Evolutionary conservation across 352 stramenopile species (phyloP).

Genomic region (Globisporangium paddicum): DNA sequence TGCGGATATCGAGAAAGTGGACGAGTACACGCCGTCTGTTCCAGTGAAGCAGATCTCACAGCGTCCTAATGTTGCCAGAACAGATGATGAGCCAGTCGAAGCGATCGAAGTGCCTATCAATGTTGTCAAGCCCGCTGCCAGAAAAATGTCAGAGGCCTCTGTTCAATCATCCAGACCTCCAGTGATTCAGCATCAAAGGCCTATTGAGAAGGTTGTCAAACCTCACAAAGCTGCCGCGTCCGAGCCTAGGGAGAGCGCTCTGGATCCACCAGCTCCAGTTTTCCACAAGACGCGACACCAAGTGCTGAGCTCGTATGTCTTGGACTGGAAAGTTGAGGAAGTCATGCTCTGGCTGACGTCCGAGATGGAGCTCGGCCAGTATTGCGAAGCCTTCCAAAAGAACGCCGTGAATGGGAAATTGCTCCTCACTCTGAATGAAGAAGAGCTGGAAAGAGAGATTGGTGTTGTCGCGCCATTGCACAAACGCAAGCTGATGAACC

Average conservation of each 20-base stretch:
- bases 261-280: neutral
- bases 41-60: neutral
- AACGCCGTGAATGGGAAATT: conserved; percentile 44
- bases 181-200: neutral
- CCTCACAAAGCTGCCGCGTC: neutral
- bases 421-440: conserved; percentile 32
- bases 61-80: neutral
- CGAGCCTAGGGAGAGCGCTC: neutral
- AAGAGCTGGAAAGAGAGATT: conserved; percentile 33
- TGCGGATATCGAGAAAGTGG: neutral
- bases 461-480: conserved; percentile 30
- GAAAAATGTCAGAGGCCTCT: neutral
- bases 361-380: conserved; percentile 46
- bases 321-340: conserved; percentile 52
- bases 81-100: neutral
- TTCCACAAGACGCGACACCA: neutral
- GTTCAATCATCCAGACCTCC: neutral
- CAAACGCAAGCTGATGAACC: conserved; percentile 38
- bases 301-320: conserved; percentile 16
- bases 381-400: conserved; percentile 23
- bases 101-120: neutral
- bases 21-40: conserved; percentile 8
- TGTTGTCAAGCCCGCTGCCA: neutral
- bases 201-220: neutral
- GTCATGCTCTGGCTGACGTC: conserved; percentile 38